phyloP scores from a whole-genome alignment of 345 rosid species.

The Garcia nutans region DNA sequence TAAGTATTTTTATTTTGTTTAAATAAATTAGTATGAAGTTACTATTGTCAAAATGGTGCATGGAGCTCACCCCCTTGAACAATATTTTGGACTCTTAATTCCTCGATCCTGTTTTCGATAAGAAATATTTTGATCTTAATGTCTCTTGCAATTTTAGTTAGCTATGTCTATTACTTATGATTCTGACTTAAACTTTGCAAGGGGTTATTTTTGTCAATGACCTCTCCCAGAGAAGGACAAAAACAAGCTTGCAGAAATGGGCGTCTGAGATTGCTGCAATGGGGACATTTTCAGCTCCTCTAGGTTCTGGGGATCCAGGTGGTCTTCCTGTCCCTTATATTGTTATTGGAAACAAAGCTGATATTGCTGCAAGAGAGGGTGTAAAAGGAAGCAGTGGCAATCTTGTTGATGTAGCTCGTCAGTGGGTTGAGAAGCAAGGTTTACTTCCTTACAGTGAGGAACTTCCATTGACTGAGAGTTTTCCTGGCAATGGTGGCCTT shows the following conservation, averaged over 20 bases:
- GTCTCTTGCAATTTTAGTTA: conserved; percentile 8
- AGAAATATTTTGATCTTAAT: not conserved
- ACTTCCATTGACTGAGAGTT: conserved; percentile 92
- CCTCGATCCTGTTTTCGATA: not conserved
- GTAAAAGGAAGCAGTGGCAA: conserved; percentile 95
- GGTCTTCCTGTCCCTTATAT: conserved; percentile 97
- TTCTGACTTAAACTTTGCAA: conserved; percentile 27
- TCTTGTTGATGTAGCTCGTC: conserved; percentile 97
- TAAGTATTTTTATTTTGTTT: not conserved
- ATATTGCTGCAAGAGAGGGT: conserved; percentile 87
- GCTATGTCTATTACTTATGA: conserved; percentile 10
- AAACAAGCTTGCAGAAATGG: conserved; percentile 94
- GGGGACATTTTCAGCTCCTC: conserved; percentile 95
- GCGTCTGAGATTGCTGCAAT: conserved; percentile 81
- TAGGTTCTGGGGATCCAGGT: conserved; percentile 87
- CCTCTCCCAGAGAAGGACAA: conserved; percentile 95
- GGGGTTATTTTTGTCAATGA: conserved; percentile 98
- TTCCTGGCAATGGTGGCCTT: conserved; percentile 83
- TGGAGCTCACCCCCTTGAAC: not conserved
- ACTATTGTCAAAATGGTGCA: not conserved
- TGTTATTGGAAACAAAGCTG: conserved; percentile 96
- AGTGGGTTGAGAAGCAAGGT: conserved; percentile 99
- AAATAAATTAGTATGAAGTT: not conserved
- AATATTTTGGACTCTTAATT: not conserved
- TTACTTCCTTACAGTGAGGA: conserved; percentile 88